Percentiles rank a stretch among this genome's conserved stretches.
These are phyloP conservation scores for Cladosporium austrohemisphaericum DNA, from an alignment of 2,329 filamentous ascomycete species.

Conservation along the genomic window DNA sequence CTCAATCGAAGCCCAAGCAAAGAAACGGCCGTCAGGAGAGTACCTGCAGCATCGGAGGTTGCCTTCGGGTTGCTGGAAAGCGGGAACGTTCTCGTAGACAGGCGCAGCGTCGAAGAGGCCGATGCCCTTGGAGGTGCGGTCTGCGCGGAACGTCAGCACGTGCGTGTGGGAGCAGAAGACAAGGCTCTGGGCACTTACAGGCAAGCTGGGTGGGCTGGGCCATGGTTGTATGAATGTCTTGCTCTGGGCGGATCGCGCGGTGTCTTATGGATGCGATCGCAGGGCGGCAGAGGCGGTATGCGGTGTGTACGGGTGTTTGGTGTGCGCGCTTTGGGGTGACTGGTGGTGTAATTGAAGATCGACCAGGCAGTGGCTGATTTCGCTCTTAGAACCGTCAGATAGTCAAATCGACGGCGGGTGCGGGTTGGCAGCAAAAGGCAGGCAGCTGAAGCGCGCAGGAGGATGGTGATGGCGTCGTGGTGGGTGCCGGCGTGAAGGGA, in stretches of 20 bases:
- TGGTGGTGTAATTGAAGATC: background rate
- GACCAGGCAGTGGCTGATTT: constrained; percentile 14
- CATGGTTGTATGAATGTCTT: constrained; percentile 50
- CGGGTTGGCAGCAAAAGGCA: constrained; percentile 16
- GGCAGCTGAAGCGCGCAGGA: constrained; percentile 15
- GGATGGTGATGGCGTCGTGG: background rate
- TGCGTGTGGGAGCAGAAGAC: constrained; percentile 9
- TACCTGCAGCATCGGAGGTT: constrained; percentile 93
- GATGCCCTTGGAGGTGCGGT: constrained; percentile 94
- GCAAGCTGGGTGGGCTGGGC: constrained; percentile 90
- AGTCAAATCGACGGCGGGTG: constrained; percentile 15
- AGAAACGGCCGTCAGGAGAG: constrained; percentile 92
- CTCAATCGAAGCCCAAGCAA: constrained; percentile 88
- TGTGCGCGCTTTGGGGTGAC: constrained; percentile 11
- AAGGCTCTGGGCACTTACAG: constrained; percentile 49
- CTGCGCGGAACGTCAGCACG: constrained; percentile 35
- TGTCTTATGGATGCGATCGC: background rate
- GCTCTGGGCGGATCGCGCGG: background rate
- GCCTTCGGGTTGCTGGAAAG: constrained; percentile 80
- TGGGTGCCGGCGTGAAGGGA: no score
- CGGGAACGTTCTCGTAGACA: constrained; percentile 77
- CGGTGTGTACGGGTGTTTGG: background rate
- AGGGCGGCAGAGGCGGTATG: background rate
- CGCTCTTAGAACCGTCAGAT: constrained; percentile 15
- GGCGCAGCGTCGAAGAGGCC: constrained; percentile 89